Conservation (phyloP, 257 asterid species). For the Sherardia arvensis region DNA sequence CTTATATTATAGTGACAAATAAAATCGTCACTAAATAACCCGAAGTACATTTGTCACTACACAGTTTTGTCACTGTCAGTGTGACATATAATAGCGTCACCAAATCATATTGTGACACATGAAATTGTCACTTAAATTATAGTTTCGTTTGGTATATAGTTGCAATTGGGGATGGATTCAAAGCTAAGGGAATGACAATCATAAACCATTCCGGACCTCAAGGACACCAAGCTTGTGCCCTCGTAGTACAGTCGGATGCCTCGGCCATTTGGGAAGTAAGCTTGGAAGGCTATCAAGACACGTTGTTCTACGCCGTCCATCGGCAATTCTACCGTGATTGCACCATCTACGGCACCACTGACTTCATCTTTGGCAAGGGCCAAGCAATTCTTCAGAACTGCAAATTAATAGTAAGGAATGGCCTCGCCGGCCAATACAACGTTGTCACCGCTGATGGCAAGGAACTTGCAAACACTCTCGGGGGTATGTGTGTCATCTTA, state of each 20-base stretch:
- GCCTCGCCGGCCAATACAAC: slow-evolving; percentile 33
- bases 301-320: slow-evolving; percentile 42
- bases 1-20: no score
- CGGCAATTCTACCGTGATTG: slow-evolving; percentile 65
- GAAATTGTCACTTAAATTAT: neutral
- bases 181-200: slow-evolving; percentile 48
- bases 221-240: slow-evolving; percentile 73
- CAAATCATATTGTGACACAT: no score
- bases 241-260: slow-evolving; percentile 33
- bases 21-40: no score
- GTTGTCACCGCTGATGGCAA: slow-evolving; percentile 65
- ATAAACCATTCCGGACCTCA: slow-evolving; percentile 53
- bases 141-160: slow-evolving; percentile 8
- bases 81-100: neutral
- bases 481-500: neutral
- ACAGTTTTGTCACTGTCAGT: no score
- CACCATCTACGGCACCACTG: slow-evolving; percentile 56
- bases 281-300: slow-evolving; percentile 65
- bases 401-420: slow-evolving; percentile 39
- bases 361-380: slow-evolving; percentile 74
- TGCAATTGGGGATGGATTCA: slow-evolving; percentile 37
- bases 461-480: slow-evolving; percentile 3
- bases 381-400: slow-evolving; percentile 47
- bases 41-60: no score
- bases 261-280: slow-evolving; percentile 55